A percentile compares a stretch with the other conserved stretches of the same genome.
phyloP scores from a whole-genome alignment of 2,329 filamentous ascomycete genomes.

The Falciphora oryzae region DNA sequence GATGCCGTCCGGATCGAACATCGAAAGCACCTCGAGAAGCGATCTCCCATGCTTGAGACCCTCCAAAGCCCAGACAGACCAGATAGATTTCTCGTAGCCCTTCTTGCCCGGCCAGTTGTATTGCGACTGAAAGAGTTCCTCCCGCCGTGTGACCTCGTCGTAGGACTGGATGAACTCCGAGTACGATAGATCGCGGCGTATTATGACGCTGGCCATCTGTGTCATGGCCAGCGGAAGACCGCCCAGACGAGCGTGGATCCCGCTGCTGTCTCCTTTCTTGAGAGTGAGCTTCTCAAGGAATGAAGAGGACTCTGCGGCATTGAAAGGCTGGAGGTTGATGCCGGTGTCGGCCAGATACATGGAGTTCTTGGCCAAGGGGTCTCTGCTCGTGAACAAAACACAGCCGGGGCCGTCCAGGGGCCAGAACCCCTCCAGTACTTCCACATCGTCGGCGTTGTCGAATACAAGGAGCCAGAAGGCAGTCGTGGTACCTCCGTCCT shows the following conservation, averaged over 20 bases:
- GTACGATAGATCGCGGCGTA: not conserved
- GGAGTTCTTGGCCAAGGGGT: not conserved
- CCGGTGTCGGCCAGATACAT: not conserved
- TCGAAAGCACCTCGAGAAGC: not conserved
- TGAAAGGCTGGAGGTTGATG: not conserved
- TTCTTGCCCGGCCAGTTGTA: not conserved
- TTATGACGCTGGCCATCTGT: not conserved
- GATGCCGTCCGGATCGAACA: not conserved
- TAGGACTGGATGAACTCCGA: not conserved
- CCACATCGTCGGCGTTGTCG: not conserved
- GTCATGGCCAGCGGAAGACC: not conserved
- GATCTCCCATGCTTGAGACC: not conserved
- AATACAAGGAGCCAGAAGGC: not conserved
- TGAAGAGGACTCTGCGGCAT: not conserved
- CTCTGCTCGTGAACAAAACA: not conserved
- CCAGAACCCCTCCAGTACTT: not conserved
- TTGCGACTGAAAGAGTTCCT: not conserved
- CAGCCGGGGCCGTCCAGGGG: not conserved
- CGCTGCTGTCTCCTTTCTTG: not conserved
- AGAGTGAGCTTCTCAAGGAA: not conserved
- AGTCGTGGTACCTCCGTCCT: not conserved
- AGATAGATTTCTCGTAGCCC: not conserved
- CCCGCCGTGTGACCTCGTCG: not conserved
- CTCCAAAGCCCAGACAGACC: not conserved
- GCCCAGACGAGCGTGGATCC: not conserved